Evolutionary conservation across 2,329 filamentous ascomycete genomes (phyloP), one percentile per base, ranked within the genome.

Genomic region (Chaetomiaceae sp.): DNA sequence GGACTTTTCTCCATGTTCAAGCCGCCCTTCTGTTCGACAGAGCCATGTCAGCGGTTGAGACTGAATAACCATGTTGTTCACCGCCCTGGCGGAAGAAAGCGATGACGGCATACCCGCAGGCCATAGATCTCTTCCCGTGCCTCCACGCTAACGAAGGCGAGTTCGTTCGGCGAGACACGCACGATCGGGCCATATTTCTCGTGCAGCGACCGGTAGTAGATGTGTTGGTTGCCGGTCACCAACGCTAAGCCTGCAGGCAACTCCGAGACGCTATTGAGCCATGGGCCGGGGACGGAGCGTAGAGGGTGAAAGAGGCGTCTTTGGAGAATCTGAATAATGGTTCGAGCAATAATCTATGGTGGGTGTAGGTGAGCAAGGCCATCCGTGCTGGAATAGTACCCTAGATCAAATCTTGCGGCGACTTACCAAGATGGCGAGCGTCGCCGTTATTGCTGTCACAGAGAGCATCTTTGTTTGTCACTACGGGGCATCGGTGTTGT

Each of bases 1-100:
- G 39, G 39, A 20, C 39, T 42, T n/a, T 42, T 42, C 9, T 42
- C 39, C 39, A 42, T 42, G 27, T 40, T 40, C 9, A 42, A 22
- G n/a, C 39, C 39, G 8, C 30, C 30, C 35, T 42, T 42, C 39
- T 42, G 18, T 18, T 3, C 18, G 26, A 6, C n/a, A n/a, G n/a
- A n/a, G 27, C 14, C 5, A 6, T n/a, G 14, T 32, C 29, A 32
- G 29, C 14, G 14, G n/a, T n/a, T n/a, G n/a, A n/a, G n/a, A n/a
- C n/a, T n/a, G n/a, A n/a, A n/a, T n/a, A n/a, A n/a, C n/a, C n/a
- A n/a, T n/a, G n/a, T n/a, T n/a, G n/a, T n/a, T n/a, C n/a, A n/a
- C n/a, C n/a, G n/a, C n/a, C n/a, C n/a, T n/a, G n/a, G n/a, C n/a
- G n/a, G n/a, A n/a, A n/a, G n/a, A n/a, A n/a, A n/a, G n/a, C n/a